A percentile compares a stretch with the other conserved stretches of the same genome.
These are phyloP conservation scores for Parathielavia hyrcaniae DNA, from an alignment of 495 filamentous ascomycete species.

Conservation along the genomic window DNA sequence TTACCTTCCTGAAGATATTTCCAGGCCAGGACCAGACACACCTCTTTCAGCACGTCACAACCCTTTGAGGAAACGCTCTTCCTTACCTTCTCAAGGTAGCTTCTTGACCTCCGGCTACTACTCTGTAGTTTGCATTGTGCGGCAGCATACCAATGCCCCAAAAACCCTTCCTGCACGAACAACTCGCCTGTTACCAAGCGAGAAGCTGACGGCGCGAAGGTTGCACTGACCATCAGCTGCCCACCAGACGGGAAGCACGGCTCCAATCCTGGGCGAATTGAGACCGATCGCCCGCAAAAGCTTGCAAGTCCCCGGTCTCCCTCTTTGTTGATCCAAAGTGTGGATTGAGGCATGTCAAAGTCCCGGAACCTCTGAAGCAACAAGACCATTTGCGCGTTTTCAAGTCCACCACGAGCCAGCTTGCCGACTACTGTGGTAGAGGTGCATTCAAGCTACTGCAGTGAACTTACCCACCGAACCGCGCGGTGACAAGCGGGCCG, in stretches of 20 bases:
- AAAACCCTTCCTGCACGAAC: too few species aligned
- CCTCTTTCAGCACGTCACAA: too few species aligned
- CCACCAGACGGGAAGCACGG: neutral
- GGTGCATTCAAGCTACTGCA: conserved; percentile 10
- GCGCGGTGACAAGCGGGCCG: conserved; percentile 19
- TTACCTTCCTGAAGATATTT: too few species aligned
- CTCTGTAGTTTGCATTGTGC: too few species aligned
- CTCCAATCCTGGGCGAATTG: neutral
- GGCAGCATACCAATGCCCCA: too few species aligned
- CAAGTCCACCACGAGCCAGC: conserved; percentile 7
- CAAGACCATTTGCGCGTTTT: conserved; percentile 18
- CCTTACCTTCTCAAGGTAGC: too few species aligned
- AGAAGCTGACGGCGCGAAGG: neutral
- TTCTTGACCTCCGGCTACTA: too few species aligned
- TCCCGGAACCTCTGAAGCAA: conserved; percentile 18
- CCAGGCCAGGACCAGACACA: too few species aligned
- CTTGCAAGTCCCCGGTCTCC: neutral
- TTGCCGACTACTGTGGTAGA: conserved; percentile 6
- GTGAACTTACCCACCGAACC: conserved; percentile 2
- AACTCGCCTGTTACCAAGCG: too few species aligned
- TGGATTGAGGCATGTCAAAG: neutral
- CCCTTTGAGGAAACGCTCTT: too few species aligned
- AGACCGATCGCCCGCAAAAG: neutral
- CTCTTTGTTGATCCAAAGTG: neutral
- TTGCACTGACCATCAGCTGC: conserved; percentile 9